Evolutionary conservation across 108 stramenopile genomes (phyloP), one percentile per base, ranked within the genome.

Genomic region (Aureococcus anophagefferens): DNA sequence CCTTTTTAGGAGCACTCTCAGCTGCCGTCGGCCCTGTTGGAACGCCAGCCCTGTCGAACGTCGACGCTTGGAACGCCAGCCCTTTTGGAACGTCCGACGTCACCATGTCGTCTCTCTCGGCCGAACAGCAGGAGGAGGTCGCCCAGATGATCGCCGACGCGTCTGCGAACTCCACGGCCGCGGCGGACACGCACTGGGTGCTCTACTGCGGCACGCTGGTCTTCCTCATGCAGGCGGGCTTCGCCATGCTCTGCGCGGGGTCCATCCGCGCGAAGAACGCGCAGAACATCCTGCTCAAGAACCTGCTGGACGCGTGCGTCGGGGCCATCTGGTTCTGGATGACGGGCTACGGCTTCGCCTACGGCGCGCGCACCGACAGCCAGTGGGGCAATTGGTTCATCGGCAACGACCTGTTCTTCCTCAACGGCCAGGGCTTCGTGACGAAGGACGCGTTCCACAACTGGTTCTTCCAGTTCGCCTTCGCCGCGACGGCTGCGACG

Each of bases 141-240:
- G n/a, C n/a, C n/a, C n/a, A n/a, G n/a, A n/a, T n/a, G n/a, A n/a
- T n/a, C n/a, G n/a, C n/a, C n/a, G n/a, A n/a, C n/a, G n/a, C n/a
- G n/a, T n/a, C n/a, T n/a, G n/a, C n/a, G n/a, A n/a, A n/a, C n/a
- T n/a, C n/a, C n/a, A n/a, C n/a, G 37, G 37, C 4, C 37, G 4
- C 37, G 37, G 37, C 37, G 37, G 37, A 78, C 72, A 68, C 40
- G 16, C 28, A 71, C 30, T 79, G 80, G 80, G 40, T 80, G 30
- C 33, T 80, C 33, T 30, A 79, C 63, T 65, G 72, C 21, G 91
- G 89, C 68, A 84, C 86, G 33, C 84, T 92, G 65, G 91, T 94
- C 69, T 93, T 90, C 81, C 77, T 93, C 74, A 94, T 94, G 94
- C 94, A 94, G 82, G 66, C 85, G 62, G 92, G 92, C 16, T 93